Evolutionary conservation across 2,329 filamentous ascomycete genomes (phyloP).

Genomic region (Sporothrix brunneoviolacea): DNA sequence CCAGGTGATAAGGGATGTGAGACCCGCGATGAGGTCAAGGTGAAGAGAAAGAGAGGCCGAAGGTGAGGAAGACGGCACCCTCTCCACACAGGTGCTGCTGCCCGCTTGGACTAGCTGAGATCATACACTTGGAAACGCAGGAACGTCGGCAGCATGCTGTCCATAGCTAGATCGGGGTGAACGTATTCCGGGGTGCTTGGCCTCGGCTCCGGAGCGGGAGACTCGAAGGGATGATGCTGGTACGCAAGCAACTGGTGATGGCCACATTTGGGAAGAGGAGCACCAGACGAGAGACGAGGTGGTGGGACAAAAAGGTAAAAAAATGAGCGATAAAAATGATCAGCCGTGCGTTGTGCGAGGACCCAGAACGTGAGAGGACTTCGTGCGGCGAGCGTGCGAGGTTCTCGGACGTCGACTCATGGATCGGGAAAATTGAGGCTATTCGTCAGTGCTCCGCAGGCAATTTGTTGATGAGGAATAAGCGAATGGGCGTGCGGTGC

Average conservation of each 20-base stretch:
- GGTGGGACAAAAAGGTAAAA: not conserved
- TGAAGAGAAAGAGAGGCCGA: conserved; percentile 1
- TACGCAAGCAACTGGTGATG: conserved; percentile 14
- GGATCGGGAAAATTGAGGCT: not conserved
- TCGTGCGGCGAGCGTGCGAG: not conserved
- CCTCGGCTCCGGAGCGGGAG: conserved; percentile 12
- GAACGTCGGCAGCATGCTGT: conserved; percentile 11
- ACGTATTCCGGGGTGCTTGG: not conserved
- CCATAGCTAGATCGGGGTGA: conserved; percentile 17
- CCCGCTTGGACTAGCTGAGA: conserved; percentile 16
- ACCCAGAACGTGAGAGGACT: not conserved
- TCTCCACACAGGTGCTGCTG: not conserved
- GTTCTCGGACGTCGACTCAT: not conserved
- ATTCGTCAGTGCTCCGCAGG: not conserved
- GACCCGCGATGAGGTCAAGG: conserved; percentile 8
- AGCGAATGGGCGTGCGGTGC: no score
- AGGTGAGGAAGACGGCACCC: not conserved
- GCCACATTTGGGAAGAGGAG: conserved; percentile 15
- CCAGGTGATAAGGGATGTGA: not conserved
- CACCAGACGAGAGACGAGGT: not conserved
- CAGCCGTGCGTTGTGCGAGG: not conserved
- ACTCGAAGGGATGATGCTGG: conserved; percentile 9
- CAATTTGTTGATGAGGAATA: no score
- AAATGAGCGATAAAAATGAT: not conserved
- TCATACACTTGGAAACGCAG: conserved; percentile 16